A percentile compares a stretch with the other conserved stretches of the same genome.
Conservation (phyloP, 768 basidiomycete genomes). For the Lactifluus hygrophoroides region DNA sequence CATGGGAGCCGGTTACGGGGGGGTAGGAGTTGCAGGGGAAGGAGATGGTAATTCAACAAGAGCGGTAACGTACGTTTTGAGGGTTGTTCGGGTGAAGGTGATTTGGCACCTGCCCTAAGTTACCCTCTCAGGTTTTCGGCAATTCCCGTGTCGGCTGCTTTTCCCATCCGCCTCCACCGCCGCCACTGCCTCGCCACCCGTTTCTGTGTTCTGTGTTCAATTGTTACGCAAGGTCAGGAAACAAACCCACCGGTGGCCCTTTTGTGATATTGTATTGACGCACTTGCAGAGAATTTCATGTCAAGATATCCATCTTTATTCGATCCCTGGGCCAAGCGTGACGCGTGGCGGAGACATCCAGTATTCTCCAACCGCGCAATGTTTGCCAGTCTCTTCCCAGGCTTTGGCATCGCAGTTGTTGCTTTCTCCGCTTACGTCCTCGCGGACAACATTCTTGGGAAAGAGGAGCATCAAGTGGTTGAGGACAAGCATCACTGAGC, state of each 20-base stretch:
- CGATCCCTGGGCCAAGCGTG: conserved; percentile 91
- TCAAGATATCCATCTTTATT: conserved; percentile 57
- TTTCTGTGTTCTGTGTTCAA: too few relatives aligned
- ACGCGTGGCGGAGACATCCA: conserved; percentile 88
- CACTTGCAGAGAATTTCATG: conserved; percentile 2
- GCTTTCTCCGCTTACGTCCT: conserved; percentile 90
- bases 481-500: conserved; percentile 16
- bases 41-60: conserved; percentile 12
- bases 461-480: conserved; percentile 21
- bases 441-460: conserved; percentile 54
- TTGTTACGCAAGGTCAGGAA: not conserved
- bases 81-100: conserved; percentile 22
- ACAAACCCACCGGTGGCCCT: too few relatives aligned
- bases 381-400: conserved; percentile 89
- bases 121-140: conserved; percentile 11
- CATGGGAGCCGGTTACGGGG: not conserved
- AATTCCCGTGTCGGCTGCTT: conserved; percentile 1
- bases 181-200: not conserved
- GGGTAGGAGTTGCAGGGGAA: not conserved
- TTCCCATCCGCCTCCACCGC: not conserved
- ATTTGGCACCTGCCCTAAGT: conserved; percentile 52
- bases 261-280: too few relatives aligned
- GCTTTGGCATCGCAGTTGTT: conserved; percentile 86
- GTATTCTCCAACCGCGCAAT: conserved; percentile 80
- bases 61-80: conserved; percentile 16